Base-by-base conservation (phyloP, 306 rosid genomes). In the Cicer yamashitae region DNA sequence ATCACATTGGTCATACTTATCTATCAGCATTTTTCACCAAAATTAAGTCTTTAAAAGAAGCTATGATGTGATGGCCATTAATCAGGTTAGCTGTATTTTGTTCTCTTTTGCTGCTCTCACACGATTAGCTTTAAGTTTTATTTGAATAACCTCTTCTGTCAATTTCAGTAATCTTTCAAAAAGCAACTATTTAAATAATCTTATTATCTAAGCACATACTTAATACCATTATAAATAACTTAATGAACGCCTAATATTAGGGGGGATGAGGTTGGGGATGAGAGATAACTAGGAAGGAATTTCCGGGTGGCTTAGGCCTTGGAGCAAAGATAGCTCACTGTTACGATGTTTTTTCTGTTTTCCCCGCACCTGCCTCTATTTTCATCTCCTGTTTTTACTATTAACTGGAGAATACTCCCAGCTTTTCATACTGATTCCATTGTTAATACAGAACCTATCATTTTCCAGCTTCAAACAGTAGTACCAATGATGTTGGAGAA, bases 21-120 rank as follows among this genome's bases (percentile, higher is more conserved):
- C 64, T 15, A 47, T 67, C 61, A 12, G 59, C 63, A 61, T 60
- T 74, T 17, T 43, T 69, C 60, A 47, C 70, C 39, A 1, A n/a
- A 65, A 59, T 62, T 10, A 10, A 46, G 70, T 80, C 56, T 66
- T 58, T 4, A 61, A 69, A 78, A 66, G 66, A 74, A 74, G 70
- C 56, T 13, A 25, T 37, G 64, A 38, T 30, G 40, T 37, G 64
- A 38, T 30, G 71, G 30, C 30, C 47, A 77, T 50, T 40, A 30
- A 76, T 48, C 52, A 39, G 61, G 61, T 53, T 39, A 67, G 25
- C 73, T 14, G 17, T 67, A 45, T 61, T 57, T 63, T 14, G 4
- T 52, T 37, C 70, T 64, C 15, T 30, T 75, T 56, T 64, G 43
- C 65, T 8, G 67, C 53, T 60, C 50, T 46, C 22, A 56, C 52